Evolutionary conservation across 169 alveolate genomes (phyloP), one percentile per base, ranked within the genome.

Genomic region (Miamiensis avidus): DNA sequence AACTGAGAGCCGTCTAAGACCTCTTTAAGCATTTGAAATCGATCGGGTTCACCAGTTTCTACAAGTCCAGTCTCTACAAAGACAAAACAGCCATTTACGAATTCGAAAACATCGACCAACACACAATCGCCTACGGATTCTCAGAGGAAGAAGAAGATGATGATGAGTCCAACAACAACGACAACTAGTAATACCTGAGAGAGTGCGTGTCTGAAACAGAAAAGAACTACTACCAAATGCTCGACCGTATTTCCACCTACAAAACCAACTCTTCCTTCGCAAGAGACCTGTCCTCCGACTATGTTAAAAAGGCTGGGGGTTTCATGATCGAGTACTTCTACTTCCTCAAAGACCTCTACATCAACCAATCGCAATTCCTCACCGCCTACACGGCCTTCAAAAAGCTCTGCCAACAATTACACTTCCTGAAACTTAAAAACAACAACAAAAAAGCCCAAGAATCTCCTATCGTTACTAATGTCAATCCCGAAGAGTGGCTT

Each of bases 11-110:
- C 28, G 84, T 79, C 0, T 49, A 34, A 4, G 84, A 79, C 64
- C 28, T 49, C 76, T 79, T 49, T 64, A 79, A 79, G 29, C 29
- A 49, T n/a, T 29, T 79, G 49, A 79, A 79, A 64, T 49, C 76
- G 15, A 69, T 79, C 64, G 84, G 84, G 31, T 79, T 79, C 29
- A 79, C 84, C 34, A 34, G 76, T 79, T 79, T 34, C 31, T 79
- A 34, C 49, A 34, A 34, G 29, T 34, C 65, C 29, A 49, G 76
- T 0, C 31, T 74, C 29, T 30, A 79, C 29, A 29, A 72, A 34
- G 84, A 79, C 30, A 79, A 79, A 28, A 79, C 84, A n/a, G 77
- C 30, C 27, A 49, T 79, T n/a, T 79, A 79, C 65, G 84, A 79
- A n/a, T 34, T 79, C 75, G 29, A 31, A 20, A 29, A 33, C 26